Percentiles rank a stretch among this genome's conserved stretches.
Evolutionary conservation across 495 filamentous ascomycete genomes (phyloP).

Genomic region (Paragyromitra xinjiangensis): DNA sequence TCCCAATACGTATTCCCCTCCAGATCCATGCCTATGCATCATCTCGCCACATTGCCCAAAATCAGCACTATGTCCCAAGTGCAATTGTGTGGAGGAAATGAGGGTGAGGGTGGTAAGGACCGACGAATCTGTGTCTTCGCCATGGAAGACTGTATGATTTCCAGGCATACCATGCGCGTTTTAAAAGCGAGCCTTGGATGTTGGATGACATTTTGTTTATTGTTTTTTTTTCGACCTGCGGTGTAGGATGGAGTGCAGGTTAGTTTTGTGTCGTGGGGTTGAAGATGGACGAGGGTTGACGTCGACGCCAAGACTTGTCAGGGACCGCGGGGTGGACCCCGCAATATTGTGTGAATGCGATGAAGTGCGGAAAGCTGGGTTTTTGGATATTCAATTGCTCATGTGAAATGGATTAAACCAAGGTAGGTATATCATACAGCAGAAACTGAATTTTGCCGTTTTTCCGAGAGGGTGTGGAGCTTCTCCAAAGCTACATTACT

Average conservation of each 20-base stretch:
- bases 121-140: constrained; percentile 81
- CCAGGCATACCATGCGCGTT: constrained; percentile 77
- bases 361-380: background rate
- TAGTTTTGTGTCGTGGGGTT: background rate
- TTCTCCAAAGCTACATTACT: background rate
- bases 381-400: background rate
- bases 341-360: background rate
- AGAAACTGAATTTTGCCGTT: background rate
- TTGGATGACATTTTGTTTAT: constrained; percentile 22
- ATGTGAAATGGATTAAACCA: too few relatives aligned
- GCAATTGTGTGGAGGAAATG: constrained; percentile 16
- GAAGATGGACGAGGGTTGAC: constrained; percentile 9
- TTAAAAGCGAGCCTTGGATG: constrained; percentile 23
- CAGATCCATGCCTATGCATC: constrained; percentile 76
- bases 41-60: constrained; percentile 24
- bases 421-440: background rate
- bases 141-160: constrained; percentile 85
- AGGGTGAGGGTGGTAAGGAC: constrained; percentile 62
- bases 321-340: constrained; percentile 21
- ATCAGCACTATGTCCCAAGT: background rate
- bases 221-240: background rate
- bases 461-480: background rate
- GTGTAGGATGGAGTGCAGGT: background rate
- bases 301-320: constrained; percentile 35
- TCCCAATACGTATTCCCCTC: constrained; percentile 95